phyloP scores from a whole-genome alignment of 169 alveolate species.

The Plasmodium falciparum region DNA sequence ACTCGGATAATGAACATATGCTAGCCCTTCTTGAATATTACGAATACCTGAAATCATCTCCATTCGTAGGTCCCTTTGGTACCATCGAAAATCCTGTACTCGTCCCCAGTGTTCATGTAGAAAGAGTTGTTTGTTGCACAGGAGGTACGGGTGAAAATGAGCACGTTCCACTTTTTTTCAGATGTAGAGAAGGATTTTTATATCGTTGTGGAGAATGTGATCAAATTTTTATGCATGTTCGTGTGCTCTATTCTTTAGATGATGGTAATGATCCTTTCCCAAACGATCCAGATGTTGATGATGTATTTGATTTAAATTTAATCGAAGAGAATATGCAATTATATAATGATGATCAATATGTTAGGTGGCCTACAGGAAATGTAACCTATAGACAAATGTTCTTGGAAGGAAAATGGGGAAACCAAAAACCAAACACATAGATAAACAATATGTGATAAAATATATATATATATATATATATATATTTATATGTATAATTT shows the following conservation, averaged over 20 bases:
- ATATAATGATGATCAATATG: constrained; percentile 90
- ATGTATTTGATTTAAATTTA: constrained; percentile 87
- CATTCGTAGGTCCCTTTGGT: constrained; percentile 93
- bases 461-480: not conserved
- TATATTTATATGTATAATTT: not conserved
- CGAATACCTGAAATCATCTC: constrained; percentile 90
- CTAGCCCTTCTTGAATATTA: constrained; percentile 91
- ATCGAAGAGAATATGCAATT: constrained; percentile 88
- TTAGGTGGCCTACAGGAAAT: constrained; percentile 89
- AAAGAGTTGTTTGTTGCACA: constrained; percentile 91
- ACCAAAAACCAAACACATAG: constrained; percentile 15
- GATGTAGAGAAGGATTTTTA: constrained; percentile 92
- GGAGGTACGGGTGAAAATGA: constrained; percentile 94
- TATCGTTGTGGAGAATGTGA: constrained; percentile 95
- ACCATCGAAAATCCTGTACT: constrained; percentile 91
- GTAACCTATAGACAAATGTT: constrained; percentile 86
- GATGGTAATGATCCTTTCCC: constrained; percentile 92
- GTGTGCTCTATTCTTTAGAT: constrained; percentile 87
- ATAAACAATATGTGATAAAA: not conserved
- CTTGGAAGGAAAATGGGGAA: constrained; percentile 82
- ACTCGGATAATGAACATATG: constrained; percentile 89
- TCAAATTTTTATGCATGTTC: constrained; percentile 93
- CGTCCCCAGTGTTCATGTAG: constrained; percentile 90
- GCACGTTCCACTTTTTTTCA: constrained; percentile 89
- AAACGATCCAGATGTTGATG: constrained; percentile 90